phyloP scores from a whole-genome alignment of 805 yeast species.

The Scheffersomyces ergatensis region DNA sequence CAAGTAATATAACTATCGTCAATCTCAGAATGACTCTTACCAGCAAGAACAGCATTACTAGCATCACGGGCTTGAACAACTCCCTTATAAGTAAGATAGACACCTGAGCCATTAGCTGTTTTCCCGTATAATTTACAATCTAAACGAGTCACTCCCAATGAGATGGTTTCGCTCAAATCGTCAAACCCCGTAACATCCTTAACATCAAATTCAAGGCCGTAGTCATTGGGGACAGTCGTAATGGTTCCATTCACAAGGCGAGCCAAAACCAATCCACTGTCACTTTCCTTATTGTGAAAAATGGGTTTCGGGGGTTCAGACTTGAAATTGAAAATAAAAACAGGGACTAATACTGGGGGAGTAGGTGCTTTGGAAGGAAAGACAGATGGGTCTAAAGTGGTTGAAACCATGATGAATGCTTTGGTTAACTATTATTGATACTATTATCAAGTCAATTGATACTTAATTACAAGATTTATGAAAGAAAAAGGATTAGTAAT shows the following conservation, averaged over 20 bases:
- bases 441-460: too few species aligned
- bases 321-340: constrained; percentile 26
- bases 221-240: constrained; percentile 25
- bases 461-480: too few species aligned
- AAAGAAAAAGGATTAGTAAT: too few species aligned
- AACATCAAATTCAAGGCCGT: constrained; percentile 30
- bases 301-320: constrained; percentile 18
- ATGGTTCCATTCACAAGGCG: constrained; percentile 25
- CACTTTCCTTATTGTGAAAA: constrained; percentile 12
- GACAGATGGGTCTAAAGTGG: constrained; percentile 3
- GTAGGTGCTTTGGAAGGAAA: constrained; percentile 11
- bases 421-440: too few species aligned
- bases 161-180: constrained; percentile 38
- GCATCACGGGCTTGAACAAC: constrained; percentile 38
- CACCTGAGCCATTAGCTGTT: constrained; percentile 41
- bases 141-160: constrained; percentile 25
- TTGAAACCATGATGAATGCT: neutral
- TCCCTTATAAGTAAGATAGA: constrained; percentile 48
- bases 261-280: constrained; percentile 19
- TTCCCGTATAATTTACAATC: constrained; percentile 51
- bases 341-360: constrained; percentile 29
- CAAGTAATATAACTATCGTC: constrained; percentile 49
- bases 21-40: constrained; percentile 31
- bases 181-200: constrained; percentile 42
- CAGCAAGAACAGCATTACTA: constrained; percentile 21